These are phyloP conservation scores for Aphanomyces astaci DNA, from an alignment of 352 stramenopile species.

Conservation along the genomic window DNA sequence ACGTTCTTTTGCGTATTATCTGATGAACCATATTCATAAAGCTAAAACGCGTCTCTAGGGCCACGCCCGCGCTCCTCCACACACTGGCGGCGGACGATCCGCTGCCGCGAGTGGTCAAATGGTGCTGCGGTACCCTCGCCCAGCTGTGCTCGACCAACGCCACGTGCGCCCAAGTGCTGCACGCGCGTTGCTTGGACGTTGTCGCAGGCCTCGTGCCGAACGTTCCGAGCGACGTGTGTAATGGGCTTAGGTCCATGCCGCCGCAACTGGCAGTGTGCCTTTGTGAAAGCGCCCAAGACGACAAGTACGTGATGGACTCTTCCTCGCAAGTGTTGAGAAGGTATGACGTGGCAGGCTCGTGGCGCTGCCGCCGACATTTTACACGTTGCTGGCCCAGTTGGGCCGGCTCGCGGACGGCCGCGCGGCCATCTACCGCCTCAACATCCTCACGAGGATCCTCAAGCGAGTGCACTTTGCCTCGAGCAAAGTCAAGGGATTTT, in stretches of 20 bases:
- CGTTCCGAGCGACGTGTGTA: constrained; percentile 13
- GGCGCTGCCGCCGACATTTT: constrained; percentile 50
- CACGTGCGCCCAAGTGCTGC: constrained; percentile 38
- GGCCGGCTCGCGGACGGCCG: constrained; percentile 53
- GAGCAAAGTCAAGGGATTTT: background rate
- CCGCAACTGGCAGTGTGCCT: background rate
- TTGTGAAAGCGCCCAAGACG: background rate
- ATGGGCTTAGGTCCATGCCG: background rate
- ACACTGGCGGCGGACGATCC: constrained; percentile 15
- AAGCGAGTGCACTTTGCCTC: constrained; percentile 50
- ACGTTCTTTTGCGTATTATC: background rate
- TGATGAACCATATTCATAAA: no score
- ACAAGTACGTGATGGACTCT: background rate
- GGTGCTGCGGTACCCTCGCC: constrained; percentile 50
- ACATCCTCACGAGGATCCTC: constrained; percentile 57
- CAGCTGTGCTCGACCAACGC: constrained; percentile 53
- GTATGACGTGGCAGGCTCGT: constrained; percentile 27
- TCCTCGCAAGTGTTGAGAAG: background rate
- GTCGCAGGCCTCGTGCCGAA: constrained; percentile 4
- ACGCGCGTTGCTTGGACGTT: constrained; percentile 46
- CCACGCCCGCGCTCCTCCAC: background rate
- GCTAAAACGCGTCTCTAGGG: constrained; percentile 3
- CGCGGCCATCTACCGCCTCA: constrained; percentile 45
- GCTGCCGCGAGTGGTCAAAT: constrained; percentile 28
- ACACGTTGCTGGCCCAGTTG: constrained; percentile 52